These are phyloP conservation scores for Rhynchospora pubera DNA, from an alignment of 176 grass and related monocot species.

Conservation along the genomic window DNA sequence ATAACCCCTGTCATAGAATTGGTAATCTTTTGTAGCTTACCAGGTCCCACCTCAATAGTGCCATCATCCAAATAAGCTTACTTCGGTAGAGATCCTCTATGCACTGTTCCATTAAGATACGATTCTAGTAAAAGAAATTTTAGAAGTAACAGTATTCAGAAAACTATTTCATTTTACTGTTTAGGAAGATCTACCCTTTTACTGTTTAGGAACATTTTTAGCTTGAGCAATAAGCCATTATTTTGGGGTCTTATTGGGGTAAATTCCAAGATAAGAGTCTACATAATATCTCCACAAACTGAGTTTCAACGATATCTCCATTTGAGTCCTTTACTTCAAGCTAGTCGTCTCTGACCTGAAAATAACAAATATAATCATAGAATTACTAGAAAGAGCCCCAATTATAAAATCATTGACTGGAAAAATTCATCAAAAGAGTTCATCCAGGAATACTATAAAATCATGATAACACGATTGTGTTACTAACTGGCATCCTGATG, in stretches of 20 bases:
- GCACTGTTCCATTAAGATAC: constrained; percentile 27
- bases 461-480: background rate
- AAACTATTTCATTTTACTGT: background rate
- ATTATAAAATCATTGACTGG: background rate
- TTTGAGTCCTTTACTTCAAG: constrained; percentile 53
- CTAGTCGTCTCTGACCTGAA: constrained; percentile 64
- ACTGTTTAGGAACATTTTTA: constrained; percentile 44
- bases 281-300: constrained; percentile 75
- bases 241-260: constrained; percentile 39
- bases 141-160: background rate
- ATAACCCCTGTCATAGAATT: constrained; percentile 58
- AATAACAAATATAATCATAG: constrained; percentile 4
- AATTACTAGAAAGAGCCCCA: background rate
- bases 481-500: constrained; percentile 62
- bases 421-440: background rate
- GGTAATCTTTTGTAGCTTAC: constrained; percentile 56
- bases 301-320: constrained; percentile 53
- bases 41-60: constrained; percentile 68
- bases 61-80: constrained; percentile 32
- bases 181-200: constrained; percentile 33
- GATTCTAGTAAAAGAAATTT: background rate
- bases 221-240: constrained; percentile 83
- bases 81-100: constrained; percentile 10
- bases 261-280: constrained; percentile 70
- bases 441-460: background rate